Base-by-base conservation (phyloP, 257 asterid species). In the Gynochthodes officinalis region DNA sequence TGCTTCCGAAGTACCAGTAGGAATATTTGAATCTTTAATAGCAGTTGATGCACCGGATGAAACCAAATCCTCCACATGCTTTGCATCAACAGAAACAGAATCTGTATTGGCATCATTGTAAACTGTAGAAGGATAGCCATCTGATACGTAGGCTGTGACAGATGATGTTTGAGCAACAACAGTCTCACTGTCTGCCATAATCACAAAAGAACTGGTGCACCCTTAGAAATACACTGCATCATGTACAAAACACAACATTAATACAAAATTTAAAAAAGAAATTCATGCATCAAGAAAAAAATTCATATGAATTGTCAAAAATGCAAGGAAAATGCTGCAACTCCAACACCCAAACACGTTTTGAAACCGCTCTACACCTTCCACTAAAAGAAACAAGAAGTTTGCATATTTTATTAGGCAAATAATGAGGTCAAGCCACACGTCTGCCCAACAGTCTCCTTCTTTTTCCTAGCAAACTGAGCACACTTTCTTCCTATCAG, bases 111-210 rank as follows among this genome's bases (percentile, higher is more conserved):
- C 73, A 72, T 76, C 83, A 75, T 61, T 69, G 50, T 59, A 44
- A 40, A 9, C 77, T 50, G 32, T 25, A 8, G 80, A 48, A 1
- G 78, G 57, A 63, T 67, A 72, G 58, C 69, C 62, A 72, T 74
- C 50, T 59, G 71, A 48, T 4, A 39, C 71, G 43, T 52, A 61
- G 15, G 37, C 80, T 16, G 48, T 48, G 13, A 54, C 64, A 32
- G 75, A 43, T 10, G 83, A 67, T 52, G 78, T 50, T 72, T 60
- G 76, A 40, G 75, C 52, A 53, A 80, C 78, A 57, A 55, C 70
- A 37, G 78, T 70, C 64, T 80, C 81, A 61, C 83, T 72, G 43
- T 80, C 83, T 1, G 80, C 77, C 83, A 80, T 80, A 64, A 35
- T 43, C 40, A 48, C 62, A 61, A 35, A 44, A 4, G 57, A 59